Base-by-base conservation (phyloP, 202 grass and related monocot species). In the Dendrocalamus latiflorus region DNA sequence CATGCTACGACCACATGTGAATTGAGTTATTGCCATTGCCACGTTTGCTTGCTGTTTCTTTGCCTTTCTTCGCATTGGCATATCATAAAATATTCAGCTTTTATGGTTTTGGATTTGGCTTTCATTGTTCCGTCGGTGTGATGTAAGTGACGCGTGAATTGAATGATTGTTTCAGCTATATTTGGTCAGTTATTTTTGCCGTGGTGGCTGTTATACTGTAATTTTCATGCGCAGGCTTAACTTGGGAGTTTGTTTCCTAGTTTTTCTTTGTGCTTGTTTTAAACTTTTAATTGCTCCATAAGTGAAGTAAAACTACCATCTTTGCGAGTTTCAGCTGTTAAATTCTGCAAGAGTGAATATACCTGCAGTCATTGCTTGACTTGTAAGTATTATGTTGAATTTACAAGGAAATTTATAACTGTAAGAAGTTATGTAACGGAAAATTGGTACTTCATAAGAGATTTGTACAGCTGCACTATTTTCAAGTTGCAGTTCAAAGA, bases 61-160 rank as follows among this genome's bases (percentile, higher is more conserved):
- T 57, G 78, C 71, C 73, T 15, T 62, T 82, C 42, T 70, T 51
- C 5, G 50, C 53, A 22, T 5, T 6, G 41, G 65, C 44, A 82
- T 18, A 71, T 71, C 54, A 77, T 25, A 33, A 43, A 76, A 43
- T 50, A 64, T 77, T 76, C 63, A 63, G 72, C 55, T 71, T 82
- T 82, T 70, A 87, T 80, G 48, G 37, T 73, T 67, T 34, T 73
- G 18, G 25, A 81, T 68, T 80, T 67, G 41, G 41, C 26, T 79
- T 24, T 50, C 66, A 55, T 64, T 1, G 1, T 38, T 66, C 8
- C 13, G 55, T 72, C 18, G 21, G 13, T 80, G 44, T 87, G 72
- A 81, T 53, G 50, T 1, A 54, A 66, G 76, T 41, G 48, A 37
- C 6, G 3, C 4, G 6, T 51, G 24, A 61, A 81, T 33, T 81